Conservation (phyloP, 495 filamentous ascomycete genomes). For the Chaetomium cochliodes region DNA sequence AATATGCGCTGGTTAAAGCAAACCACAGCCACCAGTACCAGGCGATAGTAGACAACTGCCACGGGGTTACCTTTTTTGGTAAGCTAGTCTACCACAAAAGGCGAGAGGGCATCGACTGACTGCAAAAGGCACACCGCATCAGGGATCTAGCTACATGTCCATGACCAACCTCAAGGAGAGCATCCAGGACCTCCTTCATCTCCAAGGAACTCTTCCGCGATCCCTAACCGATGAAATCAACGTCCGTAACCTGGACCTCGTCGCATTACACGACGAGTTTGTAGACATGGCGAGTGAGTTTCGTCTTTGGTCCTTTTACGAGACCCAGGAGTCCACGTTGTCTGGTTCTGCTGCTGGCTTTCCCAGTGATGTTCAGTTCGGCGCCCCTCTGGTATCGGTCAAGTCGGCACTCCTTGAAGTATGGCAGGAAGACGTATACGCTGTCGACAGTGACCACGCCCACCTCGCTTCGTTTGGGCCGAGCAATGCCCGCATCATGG, state of each 20-base stretch:
- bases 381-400: constrained; percentile 61
- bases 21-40: constrained; percentile 39
- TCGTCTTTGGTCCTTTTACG: constrained; percentile 66
- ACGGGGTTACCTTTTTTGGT: constrained; percentile 63
- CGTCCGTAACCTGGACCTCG: constrained; percentile 48
- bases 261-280: constrained; percentile 56
- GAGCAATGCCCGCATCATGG: constrained; percentile 49
- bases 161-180: constrained; percentile 55
- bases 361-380: constrained; percentile 43
- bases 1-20: constrained; percentile 55
- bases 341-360: constrained; percentile 39
- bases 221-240: constrained; percentile 51
- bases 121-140: constrained; percentile 56
- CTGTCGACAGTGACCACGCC: constrained; percentile 58
- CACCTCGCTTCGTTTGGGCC: constrained; percentile 58
- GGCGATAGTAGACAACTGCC: constrained; percentile 54
- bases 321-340: constrained; percentile 61
- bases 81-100: constrained; percentile 13
- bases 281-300: constrained; percentile 59
- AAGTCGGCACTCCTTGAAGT: constrained; percentile 57
- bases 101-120: constrained; percentile 19
- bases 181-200: constrained; percentile 53
- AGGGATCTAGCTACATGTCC: constrained; percentile 64
- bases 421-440: constrained; percentile 56
- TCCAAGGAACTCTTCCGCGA: constrained; percentile 53